These are phyloP conservation scores for Erucastrum elatum DNA, from an alignment of 345 rosid species.

Conservation along the genomic window DNA sequence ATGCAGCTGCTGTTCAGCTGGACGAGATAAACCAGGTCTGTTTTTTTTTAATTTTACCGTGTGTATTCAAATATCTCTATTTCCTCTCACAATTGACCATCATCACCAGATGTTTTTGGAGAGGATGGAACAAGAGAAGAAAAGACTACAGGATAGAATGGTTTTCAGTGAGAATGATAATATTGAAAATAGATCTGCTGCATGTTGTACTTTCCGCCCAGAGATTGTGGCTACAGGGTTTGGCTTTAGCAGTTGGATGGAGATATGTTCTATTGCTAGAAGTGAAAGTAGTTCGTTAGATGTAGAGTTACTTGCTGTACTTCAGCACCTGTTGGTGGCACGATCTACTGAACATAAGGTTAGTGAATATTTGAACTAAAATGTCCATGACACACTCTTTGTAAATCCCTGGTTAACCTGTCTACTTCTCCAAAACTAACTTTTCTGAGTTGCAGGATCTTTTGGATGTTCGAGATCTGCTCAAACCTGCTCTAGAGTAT, in stretches of 20 bases:
- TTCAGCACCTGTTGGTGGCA: constrained; percentile 54
- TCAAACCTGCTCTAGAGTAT: constrained; percentile 56
- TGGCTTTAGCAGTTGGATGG: constrained; percentile 60
- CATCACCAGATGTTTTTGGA: constrained; percentile 58
- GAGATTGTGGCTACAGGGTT: constrained; percentile 51
- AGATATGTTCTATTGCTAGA: constrained; percentile 53
- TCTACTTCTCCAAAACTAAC: constrained; percentile 18
- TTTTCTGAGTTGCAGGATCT: constrained; percentile 46
- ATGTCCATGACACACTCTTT: constrained; percentile 6
- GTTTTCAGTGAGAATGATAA: constrained; percentile 33
- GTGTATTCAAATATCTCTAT: background rate
- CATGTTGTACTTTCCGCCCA: constrained; percentile 58
- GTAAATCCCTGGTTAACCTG: background rate
- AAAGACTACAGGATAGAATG: constrained; percentile 43
- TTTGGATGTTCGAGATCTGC: constrained; percentile 40
- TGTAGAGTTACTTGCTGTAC: constrained; percentile 63
- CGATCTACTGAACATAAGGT: constrained; percentile 50
- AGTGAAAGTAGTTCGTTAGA: constrained; percentile 68
- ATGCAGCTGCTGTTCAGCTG: constrained; percentile 47
- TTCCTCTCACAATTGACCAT: constrained; percentile 28
- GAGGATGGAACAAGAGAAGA: constrained; percentile 64
- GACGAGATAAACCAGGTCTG: constrained; percentile 74
- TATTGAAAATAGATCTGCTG: constrained; percentile 36
- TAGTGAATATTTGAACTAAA: constrained; percentile 32
- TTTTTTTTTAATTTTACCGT: constrained; percentile 7